Conservation (phyloP, 805 yeast species). For the Saccharomycopsis oosterbeekiorum region DNA sequence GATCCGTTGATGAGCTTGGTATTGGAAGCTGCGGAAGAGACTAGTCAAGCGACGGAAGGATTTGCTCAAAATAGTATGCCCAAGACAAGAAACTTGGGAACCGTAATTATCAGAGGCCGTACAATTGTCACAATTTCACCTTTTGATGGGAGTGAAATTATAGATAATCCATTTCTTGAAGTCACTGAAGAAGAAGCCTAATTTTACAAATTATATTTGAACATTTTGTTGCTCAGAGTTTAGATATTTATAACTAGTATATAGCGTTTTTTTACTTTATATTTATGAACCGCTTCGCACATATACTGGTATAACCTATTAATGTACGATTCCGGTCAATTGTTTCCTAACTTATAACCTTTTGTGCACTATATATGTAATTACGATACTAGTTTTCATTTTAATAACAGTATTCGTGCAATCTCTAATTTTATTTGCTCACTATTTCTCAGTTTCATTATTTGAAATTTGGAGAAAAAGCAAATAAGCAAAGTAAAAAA, state of each 20-base stretch:
- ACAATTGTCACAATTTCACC: constrained; percentile 64
- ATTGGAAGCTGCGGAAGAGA: constrained; percentile 61
- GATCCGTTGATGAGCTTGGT: constrained; percentile 77
- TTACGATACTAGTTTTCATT: background rate
- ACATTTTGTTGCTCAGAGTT: background rate
- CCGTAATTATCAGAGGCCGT: constrained; percentile 82
- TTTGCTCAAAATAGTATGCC: constrained; percentile 38
- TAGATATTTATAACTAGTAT: too few species aligned
- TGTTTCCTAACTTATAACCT: background rate
- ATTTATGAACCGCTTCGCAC: background rate
- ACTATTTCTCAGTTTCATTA: background rate
- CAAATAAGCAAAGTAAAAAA: constrained; percentile 5
- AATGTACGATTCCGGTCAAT: background rate
- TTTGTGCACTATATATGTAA: background rate
- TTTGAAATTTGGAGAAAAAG: background rate
- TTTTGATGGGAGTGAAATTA: constrained; percentile 56
- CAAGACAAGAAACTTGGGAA: constrained; percentile 59
- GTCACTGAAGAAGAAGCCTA: background rate
- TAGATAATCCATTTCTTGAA: constrained; percentile 53
- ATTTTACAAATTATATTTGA: background rate
- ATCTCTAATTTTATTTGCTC: too few species aligned
- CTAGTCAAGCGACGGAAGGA: constrained; percentile 57
- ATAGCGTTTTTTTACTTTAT: background rate
- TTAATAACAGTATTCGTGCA: too few species aligned
- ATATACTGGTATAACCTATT: background rate